phyloP scores from a whole-genome alignment of 1,139 yeast genomes.

The Nakaseomyces nivariensis region DNA sequence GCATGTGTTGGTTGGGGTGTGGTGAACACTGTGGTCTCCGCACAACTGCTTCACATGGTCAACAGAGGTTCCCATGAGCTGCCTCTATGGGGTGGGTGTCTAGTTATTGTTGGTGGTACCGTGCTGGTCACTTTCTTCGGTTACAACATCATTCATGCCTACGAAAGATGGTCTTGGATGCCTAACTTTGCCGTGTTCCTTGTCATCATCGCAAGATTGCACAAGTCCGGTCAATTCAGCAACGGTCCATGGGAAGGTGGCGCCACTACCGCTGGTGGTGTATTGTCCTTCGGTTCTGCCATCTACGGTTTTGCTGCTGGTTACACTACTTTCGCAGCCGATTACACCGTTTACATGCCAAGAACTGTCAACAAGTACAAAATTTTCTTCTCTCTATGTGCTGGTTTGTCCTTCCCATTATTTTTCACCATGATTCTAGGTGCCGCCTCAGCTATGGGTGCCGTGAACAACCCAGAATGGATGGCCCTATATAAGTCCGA shows the following conservation, averaged over 20 bases:
- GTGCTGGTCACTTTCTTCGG: conserved; percentile 74
- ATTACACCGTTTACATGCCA: conserved; percentile 79
- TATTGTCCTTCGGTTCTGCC: conserved; percentile 75
- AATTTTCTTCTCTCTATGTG: conserved; percentile 51
- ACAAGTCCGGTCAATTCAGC: conserved; percentile 51
- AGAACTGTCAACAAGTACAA: conserved; percentile 45
- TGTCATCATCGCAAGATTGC: conserved; percentile 67
- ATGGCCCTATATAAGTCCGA: conserved; percentile 31
- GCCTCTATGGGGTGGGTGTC: conserved; percentile 89
- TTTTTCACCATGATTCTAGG: conserved; percentile 69
- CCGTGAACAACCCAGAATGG: conserved; percentile 35
- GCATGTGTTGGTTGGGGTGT: conserved; percentile 96
- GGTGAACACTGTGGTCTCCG: conserved; percentile 81
- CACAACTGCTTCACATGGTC: conserved; percentile 71
- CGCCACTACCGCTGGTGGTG: conserved; percentile 56
- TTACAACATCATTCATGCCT: conserved; percentile 66
- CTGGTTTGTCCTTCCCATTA: conserved; percentile 60
- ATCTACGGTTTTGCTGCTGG: conserved; percentile 86
- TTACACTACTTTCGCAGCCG: conserved; percentile 89
- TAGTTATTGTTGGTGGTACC: conserved; percentile 59
- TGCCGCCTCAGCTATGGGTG: conserved; percentile 74
- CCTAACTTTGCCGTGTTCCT: conserved; percentile 66
- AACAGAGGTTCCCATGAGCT: conserved; percentile 43
- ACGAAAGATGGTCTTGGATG: conserved; percentile 82
- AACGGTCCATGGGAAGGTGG: conserved; percentile 36